Base-by-base conservation (phyloP, 768 basidiomycete genomes). In the Russula vinacea region DNA sequence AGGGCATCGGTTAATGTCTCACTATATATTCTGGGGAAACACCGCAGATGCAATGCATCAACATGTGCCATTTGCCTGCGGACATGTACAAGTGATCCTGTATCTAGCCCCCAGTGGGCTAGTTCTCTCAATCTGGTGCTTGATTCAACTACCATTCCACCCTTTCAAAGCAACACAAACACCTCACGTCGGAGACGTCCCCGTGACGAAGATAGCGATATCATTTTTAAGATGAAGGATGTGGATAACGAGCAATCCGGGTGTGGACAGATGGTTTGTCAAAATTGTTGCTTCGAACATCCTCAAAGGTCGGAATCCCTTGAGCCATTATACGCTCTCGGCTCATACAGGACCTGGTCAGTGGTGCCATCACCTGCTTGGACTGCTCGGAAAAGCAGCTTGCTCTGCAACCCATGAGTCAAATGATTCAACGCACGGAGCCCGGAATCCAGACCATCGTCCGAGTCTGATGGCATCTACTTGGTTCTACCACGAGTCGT, bases 51-150 rank as follows among this genome's bases (percentile, higher is more conserved):
- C 65, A 69, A 72, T 3, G 69, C 74, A 5, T 72, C 75, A 9
- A 78, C 77, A 7, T 82, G 81, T 63, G 65, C 75, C 0, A 74
- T 82, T 32, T 82, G 81, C 64, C 75, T 80, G 22, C 76, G 80
- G 39, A 80, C 76, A 49, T 82, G 81, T 64, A 78, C 40, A 73
- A 17, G 73, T 76, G 40, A 71, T 67, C 56, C 71, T 66, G 5
- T 71, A 74, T 17, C 78, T 11, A 35, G 50, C 76, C 17, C 71
- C 74, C 45, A 77, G 76, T 47, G 37, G 44, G 5, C 52, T 10
- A 29, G 45, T 42, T 74, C 78, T 77, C 75, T 29, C 70, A 69
- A 37, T 72, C 75, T 19, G 57, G 69, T 5, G 72, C 74, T n/a
- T 71, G 75, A 39, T 60, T 73, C 3, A 69, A 22, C 74, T 10